Base-by-base conservation (phyloP, 495 filamentous ascomycete species). In the Penicillium fimorum region DNA sequence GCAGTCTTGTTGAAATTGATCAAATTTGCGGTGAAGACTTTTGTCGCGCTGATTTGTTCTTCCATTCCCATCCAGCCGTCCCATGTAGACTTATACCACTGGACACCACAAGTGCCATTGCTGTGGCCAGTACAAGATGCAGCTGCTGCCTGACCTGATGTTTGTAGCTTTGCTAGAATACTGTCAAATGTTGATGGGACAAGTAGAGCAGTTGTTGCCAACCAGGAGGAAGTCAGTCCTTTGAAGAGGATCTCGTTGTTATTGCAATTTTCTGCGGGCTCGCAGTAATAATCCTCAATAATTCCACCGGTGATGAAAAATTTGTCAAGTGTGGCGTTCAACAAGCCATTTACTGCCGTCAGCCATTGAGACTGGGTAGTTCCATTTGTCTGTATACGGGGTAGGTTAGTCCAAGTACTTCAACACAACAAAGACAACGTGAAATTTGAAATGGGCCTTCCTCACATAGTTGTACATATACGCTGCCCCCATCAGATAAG, bases 221-320 rank as follows among this genome's bases (percentile, higher is more conserved):
- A 81, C 88, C 90, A 94, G 3, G 87, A 81, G 4, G 87, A 77
- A 4, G 91, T 77, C 56, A 90, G 88, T 3, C 87, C 89, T 66
- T 94, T 94, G 82, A 96, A 95, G n/a, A 84, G 83, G 46, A 85
- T 85, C 65, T 91, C 87, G 68, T 94, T 89, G 43, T 82, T 64
- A 64, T 87, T 77, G 71, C 88, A 92, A 38, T 72, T 79, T 38
- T 70, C 74, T 10, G 68, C 61, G 0, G 72, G 65, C 63, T 92
- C 89, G 74, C 88, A 92, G 38, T 81, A 76, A 22, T 83, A 79
- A 68, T 91, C 89, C 60, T 87, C 56, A 10, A 67, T 76, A 63
- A 87, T 72, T 55, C 77, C 71, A 8, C 52, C 61, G 9, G 74
- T 78, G 66, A 87, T 87, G 61, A 81, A 80, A 12, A 77, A 66